These are phyloP conservation scores for Colletotrichum sp. DNA, from an alignment of 2,329 filamentous ascomycete species.

Conservation along the genomic window DNA sequence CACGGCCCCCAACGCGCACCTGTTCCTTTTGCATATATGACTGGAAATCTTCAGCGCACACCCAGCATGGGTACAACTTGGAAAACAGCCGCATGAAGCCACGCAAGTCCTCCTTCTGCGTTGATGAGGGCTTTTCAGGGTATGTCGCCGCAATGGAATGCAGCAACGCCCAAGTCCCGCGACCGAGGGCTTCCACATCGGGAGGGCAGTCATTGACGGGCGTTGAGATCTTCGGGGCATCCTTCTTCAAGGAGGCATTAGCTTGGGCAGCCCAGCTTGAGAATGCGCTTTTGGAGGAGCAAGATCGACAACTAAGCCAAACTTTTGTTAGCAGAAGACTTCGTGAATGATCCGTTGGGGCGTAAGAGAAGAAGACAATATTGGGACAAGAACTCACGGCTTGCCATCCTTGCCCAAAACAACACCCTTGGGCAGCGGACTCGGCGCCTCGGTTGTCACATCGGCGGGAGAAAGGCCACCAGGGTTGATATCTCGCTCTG, in stretches of 20 bases:
- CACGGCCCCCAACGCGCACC: conserved; percentile 61
- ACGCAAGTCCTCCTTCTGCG: conserved; percentile 76
- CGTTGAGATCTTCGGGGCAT: conserved; percentile 34
- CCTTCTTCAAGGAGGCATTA: conserved; percentile 42
- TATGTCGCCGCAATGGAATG: conserved; percentile 92
- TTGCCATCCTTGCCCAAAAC: conserved; percentile 83
- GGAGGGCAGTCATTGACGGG: conserved; percentile 77
- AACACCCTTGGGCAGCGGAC: conserved; percentile 71
- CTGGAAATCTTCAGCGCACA: conserved; percentile 91
- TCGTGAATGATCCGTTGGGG: neutral
- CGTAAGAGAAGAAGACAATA: neutral
- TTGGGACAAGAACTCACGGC: conserved; percentile 64
- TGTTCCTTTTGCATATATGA: conserved; percentile 76
- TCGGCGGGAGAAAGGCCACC: neutral
- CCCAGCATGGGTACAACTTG: conserved; percentile 92
- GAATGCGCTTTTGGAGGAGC: conserved; percentile 61
- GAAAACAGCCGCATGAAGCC: conserved; percentile 83
- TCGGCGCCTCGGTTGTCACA: conserved; percentile 39
- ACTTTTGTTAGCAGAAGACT: neutral
- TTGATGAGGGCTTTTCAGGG: conserved; percentile 68
- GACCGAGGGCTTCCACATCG: conserved; percentile 86
- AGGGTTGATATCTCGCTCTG: neutral
- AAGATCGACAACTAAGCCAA: conserved; percentile 67
- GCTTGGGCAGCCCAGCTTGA: conserved; percentile 62
- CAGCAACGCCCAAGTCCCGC: conserved; percentile 89